Percentiles rank a stretch among this genome's conserved stretches.
Evolutionary conservation across 495 filamentous ascomycete species (phyloP).

Genomic region (Penicillium longicatenatum): DNA sequence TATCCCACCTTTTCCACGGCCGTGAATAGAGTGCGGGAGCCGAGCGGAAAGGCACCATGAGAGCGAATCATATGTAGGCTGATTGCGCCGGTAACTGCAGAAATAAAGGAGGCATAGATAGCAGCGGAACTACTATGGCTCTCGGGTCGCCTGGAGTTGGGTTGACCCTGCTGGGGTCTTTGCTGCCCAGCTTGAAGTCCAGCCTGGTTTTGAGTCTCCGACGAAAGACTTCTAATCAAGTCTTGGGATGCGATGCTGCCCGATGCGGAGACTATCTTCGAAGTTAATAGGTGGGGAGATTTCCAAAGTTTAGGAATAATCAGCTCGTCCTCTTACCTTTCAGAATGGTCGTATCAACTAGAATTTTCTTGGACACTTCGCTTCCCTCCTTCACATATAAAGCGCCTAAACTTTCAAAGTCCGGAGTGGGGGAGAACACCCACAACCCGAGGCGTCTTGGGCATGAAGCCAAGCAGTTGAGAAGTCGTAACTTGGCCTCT

Average conservation of each 20-base stretch:
- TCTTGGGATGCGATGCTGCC: conserved; percentile 42
- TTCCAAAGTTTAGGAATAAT: not conserved
- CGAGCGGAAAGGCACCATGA: conserved; percentile 44
- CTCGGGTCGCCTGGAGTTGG: conserved; percentile 33
- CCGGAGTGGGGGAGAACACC: conserved; percentile 46
- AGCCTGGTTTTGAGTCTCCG: conserved; percentile 32
- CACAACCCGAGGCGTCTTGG: conserved; percentile 47
- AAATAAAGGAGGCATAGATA: conserved; percentile 50
- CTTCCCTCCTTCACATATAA: conserved; percentile 31
- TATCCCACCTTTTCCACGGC: conserved; percentile 35
- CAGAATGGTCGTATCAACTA: conserved; percentile 36
- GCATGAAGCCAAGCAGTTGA: conserved; percentile 45
- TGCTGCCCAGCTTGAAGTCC: conserved; percentile 13
- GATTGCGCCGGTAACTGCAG: conserved; percentile 44
- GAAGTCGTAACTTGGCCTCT: conserved; percentile 40
- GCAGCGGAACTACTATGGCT: conserved; percentile 39
- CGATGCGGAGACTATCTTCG: conserved; percentile 39
- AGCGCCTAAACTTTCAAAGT: conserved; percentile 40
- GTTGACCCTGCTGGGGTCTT: conserved; percentile 31
- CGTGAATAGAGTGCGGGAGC: conserved; percentile 48
- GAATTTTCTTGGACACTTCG: conserved; percentile 36
- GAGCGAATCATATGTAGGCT: conserved; percentile 43
- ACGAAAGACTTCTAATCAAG: conserved; percentile 40
- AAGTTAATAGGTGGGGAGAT: conserved; percentile 6
- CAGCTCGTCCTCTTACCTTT: conserved; percentile 34